Percentiles rank a stretch among this genome's conserved stretches.
phyloP scores from a whole-genome alignment of 768 basidiomycete species.

The Amanita polypyramis region DNA sequence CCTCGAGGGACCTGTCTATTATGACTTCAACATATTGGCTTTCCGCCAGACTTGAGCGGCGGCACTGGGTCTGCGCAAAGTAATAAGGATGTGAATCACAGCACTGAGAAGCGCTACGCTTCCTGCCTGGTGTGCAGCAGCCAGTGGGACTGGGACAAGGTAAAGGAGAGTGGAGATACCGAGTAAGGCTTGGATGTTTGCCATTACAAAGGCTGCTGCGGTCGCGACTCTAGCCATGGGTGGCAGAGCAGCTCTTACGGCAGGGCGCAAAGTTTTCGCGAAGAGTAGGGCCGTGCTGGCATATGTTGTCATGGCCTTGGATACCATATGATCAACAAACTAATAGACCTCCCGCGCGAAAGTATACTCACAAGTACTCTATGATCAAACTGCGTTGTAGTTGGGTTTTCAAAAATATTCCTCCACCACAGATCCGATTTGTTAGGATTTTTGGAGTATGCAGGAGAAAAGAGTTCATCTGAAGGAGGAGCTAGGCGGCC shows the following conservation, averaged over 20 bases:
- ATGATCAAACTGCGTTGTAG: slow-evolving; percentile 96
- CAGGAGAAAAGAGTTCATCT: slow-evolving; percentile 69
- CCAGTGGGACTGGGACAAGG: slow-evolving; percentile 86
- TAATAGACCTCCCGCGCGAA: not conserved
- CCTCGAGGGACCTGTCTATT: not conserved
- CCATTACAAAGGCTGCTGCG: slow-evolving; percentile 63
- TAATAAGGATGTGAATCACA: slow-evolving; percentile 66
- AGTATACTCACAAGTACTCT: slow-evolving; percentile 64
- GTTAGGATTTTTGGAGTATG: slow-evolving; percentile 63
- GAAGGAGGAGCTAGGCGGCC: slow-evolving; percentile 72
- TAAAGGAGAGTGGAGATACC: slow-evolving; percentile 75
- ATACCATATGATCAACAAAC: not conserved
- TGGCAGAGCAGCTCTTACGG: slow-evolving; percentile 54
- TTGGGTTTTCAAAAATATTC: slow-evolving; percentile 95
- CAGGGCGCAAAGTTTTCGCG: slow-evolving; percentile 41
- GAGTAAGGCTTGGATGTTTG: slow-evolving; percentile 67
- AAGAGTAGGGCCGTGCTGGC: slow-evolving; percentile 54
- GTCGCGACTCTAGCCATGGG: slow-evolving; percentile 44
- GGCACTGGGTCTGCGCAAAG: slow-evolving; percentile 56
- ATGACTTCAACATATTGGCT: not conserved
- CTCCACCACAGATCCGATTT: slow-evolving; percentile 86
- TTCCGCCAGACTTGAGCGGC: slow-evolving; percentile 54
- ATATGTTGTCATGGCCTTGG: slow-evolving; percentile 81
- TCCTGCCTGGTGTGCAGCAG: slow-evolving; percentile 92
- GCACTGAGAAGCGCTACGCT: slow-evolving; percentile 82